These are phyloP conservation scores for Candida ponderosae DNA, from an alignment of 805 yeast genomes.

Conservation along the genomic window DNA sequence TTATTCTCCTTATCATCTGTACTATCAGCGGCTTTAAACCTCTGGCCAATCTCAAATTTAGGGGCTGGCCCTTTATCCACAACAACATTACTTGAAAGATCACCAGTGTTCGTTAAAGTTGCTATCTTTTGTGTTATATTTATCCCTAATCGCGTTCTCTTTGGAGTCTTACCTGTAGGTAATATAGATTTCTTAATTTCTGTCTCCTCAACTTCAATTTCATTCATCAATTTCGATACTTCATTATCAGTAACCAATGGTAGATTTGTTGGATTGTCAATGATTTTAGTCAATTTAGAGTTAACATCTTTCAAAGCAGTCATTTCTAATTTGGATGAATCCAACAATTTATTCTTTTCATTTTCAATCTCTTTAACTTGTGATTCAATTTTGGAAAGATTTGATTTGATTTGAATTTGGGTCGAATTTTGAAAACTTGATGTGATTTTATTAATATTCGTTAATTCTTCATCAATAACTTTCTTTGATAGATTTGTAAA, in stretches of 20 bases:
- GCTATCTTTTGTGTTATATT: too few species aligned
- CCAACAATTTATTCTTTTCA: conserved; percentile 1
- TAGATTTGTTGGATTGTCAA: too few species aligned
- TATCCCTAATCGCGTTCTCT: too few species aligned
- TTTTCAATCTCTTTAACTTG: conserved; percentile 3
- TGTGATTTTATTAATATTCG: conserved; percentile 5
- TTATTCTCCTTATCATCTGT: too few species aligned
- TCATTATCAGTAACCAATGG: too few species aligned
- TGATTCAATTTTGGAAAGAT: neutral
- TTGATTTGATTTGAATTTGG: neutral
- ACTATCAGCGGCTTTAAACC: too few species aligned
- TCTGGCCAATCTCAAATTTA: too few species aligned
- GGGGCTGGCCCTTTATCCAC: too few species aligned
- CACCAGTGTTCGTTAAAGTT: too few species aligned
- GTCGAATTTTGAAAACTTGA: conserved; percentile 3
- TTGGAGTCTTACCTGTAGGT: conserved; percentile 25
- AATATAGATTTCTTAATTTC: conserved; percentile 16
- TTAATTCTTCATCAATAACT: conserved; percentile 12
- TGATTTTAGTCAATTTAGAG: neutral
- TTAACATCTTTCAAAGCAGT: conserved; percentile 1
- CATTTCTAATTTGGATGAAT: neutral
- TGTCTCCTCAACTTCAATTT: conserved; percentile 17
- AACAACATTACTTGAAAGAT: too few species aligned
- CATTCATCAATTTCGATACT: conserved; percentile 9
- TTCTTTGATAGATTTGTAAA: conserved; percentile 8